phyloP scores from a whole-genome alignment of 164 flowering plant genomes.

The Nymphaea thermarum region DNA sequence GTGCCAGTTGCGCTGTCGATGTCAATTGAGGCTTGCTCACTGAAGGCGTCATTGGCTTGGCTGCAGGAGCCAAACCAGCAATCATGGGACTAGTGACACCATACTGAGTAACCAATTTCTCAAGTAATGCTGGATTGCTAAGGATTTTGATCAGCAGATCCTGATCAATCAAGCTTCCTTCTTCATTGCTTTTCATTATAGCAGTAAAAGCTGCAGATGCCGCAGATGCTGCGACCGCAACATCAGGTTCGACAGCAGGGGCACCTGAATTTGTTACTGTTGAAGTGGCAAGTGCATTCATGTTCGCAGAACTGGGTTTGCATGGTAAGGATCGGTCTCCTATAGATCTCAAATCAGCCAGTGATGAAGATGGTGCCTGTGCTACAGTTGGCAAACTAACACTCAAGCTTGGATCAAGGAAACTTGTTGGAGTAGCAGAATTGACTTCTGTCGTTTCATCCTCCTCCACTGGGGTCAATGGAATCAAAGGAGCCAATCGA shows the following conservation, averaged over 20 bases:
- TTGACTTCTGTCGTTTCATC: slow-evolving; percentile 47
- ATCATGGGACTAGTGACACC: slow-evolving; percentile 7
- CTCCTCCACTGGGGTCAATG: slow-evolving; percentile 78
- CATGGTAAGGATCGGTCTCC: slow-evolving; percentile 10
- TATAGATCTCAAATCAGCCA: slow-evolving; percentile 3
- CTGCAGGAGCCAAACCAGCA: neutral
- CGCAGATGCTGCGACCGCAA: slow-evolving; percentile 25
- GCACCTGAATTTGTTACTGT: slow-evolving; percentile 9
- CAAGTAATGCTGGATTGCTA: slow-evolving; percentile 56
- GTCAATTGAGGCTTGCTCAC: neutral
- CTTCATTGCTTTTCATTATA: slow-evolving; percentile 41
- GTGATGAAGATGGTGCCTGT: neutral
- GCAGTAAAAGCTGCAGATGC: slow-evolving; percentile 65
- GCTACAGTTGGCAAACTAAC: slow-evolving; percentile 7
- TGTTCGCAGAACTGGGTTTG: neutral
- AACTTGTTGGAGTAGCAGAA: slow-evolving; percentile 7
- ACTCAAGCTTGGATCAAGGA: slow-evolving; percentile 12
- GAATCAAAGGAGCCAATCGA: slow-evolving; percentile 33
- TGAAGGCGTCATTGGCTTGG: neutral
- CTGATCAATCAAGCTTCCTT: slow-evolving; percentile 56
- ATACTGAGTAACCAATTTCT: slow-evolving; percentile 43
- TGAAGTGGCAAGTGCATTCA: neutral
- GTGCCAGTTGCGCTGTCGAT: neutral
- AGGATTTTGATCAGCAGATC: slow-evolving; percentile 70
- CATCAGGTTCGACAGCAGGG: slow-evolving; percentile 41